Evolutionary conservation across 2,329 filamentous ascomycete species (phyloP).

Genomic region (Fusarium sp.): DNA sequence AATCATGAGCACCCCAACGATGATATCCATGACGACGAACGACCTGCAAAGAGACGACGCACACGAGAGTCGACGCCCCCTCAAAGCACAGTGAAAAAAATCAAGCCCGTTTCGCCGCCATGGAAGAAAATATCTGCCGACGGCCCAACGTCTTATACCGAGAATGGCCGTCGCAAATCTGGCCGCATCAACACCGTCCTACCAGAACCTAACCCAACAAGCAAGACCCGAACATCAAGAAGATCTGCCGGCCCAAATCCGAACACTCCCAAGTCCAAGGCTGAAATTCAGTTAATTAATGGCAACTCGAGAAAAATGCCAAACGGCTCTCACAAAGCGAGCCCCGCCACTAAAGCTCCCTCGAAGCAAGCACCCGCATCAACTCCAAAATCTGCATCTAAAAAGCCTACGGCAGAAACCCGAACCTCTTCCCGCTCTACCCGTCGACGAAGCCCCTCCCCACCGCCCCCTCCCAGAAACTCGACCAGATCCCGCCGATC

Average conservation of each 20-base stretch:
- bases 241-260: constrained; percentile 53
- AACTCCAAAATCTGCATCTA: constrained; percentile 50
- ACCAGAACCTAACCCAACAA: constrained; percentile 63
- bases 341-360: constrained; percentile 44
- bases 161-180: constrained; percentile 77
- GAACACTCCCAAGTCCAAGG: constrained; percentile 52
- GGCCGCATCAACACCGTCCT: constrained; percentile 71
- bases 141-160: constrained; percentile 86
- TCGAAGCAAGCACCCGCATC: constrained; percentile 42
- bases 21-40: constrained; percentile 56
- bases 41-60: constrained; percentile 75
- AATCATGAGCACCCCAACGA: constrained; percentile 57
- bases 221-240: constrained; percentile 65
- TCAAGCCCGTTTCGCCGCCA: constrained; percentile 78
- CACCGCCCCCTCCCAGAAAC: constrained; percentile 55
- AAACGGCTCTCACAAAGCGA: constrained; percentile 45
- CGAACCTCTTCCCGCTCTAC: constrained; percentile 50
- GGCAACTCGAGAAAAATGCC: constrained; percentile 45
- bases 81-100: constrained; percentile 55
- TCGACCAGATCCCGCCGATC: constrained; percentile 59
- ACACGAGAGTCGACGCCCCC: constrained; percentile 63
- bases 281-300: constrained; percentile 44
- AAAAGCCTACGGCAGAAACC: constrained; percentile 47
- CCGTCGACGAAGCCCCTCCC: constrained; percentile 58
- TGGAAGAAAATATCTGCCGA: constrained; percentile 91